These are phyloP conservation scores for Pecoramyces ruminantium DNA, from an alignment of 192 early-diverging fungal genomes.

Conservation along the genomic window DNA sequence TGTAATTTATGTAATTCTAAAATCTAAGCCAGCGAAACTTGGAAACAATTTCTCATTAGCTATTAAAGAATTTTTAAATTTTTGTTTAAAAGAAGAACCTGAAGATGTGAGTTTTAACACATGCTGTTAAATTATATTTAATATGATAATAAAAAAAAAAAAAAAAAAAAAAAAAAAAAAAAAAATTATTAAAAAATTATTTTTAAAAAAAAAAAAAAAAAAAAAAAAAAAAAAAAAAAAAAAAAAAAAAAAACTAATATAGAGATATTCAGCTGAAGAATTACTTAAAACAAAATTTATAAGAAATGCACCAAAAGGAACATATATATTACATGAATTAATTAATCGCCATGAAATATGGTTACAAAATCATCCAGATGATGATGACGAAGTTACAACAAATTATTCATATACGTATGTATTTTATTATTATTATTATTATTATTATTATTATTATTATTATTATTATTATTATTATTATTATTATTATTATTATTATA, in stretches of 20 bases:
- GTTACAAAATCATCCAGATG: conserved; percentile 1
- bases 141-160: no score
- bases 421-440: no score
- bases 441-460: no score
- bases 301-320: conserved; percentile 26
- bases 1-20: conserved; percentile 73
- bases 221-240: no score
- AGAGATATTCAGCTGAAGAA: conserved; percentile 77
- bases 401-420: background rate
- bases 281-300: conserved; percentile 69
- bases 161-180: no score
- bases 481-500: no score
- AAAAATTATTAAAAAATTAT: no score
- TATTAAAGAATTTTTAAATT: conserved; percentile 75
- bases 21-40: conserved; percentile 57
- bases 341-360: conserved; percentile 44
- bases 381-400: background rate
- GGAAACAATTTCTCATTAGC: conserved; percentile 58
- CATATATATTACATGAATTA: conserved; percentile 38
- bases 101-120: conserved; percentile 35
- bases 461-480: no score
- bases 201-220: no score
- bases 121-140: no score
- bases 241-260: no score
- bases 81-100: conserved; percentile 75